Base-by-base conservation (phyloP, 2,329 filamentous ascomycete genomes). In the Hypoxylon sp. region DNA sequence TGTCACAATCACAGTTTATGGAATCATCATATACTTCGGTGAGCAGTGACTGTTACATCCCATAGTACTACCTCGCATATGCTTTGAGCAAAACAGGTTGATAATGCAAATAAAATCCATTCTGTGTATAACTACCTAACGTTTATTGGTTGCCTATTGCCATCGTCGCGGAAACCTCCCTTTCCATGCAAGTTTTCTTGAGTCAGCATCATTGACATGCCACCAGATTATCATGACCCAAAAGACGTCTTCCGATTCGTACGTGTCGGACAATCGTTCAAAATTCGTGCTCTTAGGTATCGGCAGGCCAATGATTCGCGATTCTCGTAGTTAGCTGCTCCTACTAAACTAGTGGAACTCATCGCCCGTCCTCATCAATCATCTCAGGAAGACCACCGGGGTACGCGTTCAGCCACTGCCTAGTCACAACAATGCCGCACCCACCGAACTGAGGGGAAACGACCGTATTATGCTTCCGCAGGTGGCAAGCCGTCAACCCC, bases 81-180 rank as follows among this genome's bases (percentile, higher is more conserved):
- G 5, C 6, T 6, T 42, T 19, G 3, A 35, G 14, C 2, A 17
- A 8, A 9, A 35, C 17, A 53, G 3, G 22, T 17, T 42, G 42
- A 39, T 53, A 60, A 65, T 50, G 62, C 42, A 70, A 67, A 66
- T 61, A 57, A 63, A 69, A 66, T 63, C 69, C 72, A 74, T 72
- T 71, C 69, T 72, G 70, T 74, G 60, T 73, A 60, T 73, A 74
- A 74, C 73, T 77, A 75, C 71, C 72, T 76, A 75, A 65, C 69
- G 71, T 76, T 67, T 77, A 74, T 73, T 73, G 69, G 65, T 58
- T 73, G 67, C 57, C 62, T 73, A 52, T 62, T 67, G 67, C 66
- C 71, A 70, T 71, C 65, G 62, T 65, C 61, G 39, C 50, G 48
- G 55, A 46, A 51, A 50, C 48, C 48, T 50, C 63, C 50, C 61